Base-by-base conservation (phyloP, 768 basidiomycete species). In the Naematelia aurantialba region DNA sequence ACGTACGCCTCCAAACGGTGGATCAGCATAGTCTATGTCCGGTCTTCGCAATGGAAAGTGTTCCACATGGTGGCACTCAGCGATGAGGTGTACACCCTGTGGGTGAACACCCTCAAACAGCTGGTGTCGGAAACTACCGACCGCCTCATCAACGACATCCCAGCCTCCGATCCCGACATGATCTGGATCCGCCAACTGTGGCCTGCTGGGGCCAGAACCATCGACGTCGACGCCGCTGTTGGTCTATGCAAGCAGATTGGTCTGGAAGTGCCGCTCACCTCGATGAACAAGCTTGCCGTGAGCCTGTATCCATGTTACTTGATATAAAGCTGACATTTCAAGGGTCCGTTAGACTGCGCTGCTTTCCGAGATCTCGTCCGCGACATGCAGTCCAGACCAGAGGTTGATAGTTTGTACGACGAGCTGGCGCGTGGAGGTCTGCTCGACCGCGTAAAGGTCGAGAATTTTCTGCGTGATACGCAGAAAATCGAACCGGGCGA, bases 291-390 rank as follows among this genome's bases (percentile, higher is more conserved):
- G 34, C 34, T 39, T 39, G 34, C 34, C 34, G 34, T 39, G 34
- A 39, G 34, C 17, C 34, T 39, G 27, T n/a, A 19, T 19, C n/a
- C 17, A 8, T 39, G 47, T 27, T 21, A 53, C 45, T n/a, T 25
- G 45, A 29, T 45, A 55, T 44, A 25, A 50, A 5, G 46, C 42
- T 12, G 34, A 30, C 62, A 19, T n/a, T 27, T 27, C 5, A 45
- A 72, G 68, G 61, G 26, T 34, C 47, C 57, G 2, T 56, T 73
- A 1, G 65, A 70, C 56, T 52, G 91, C 68, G 62, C 80, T 1
- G 87, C 85, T 57, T 97, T 94, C 74, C 86, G 88, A 64, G 80
- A 78, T 12, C 91, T 98, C 61, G 87, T 93, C 62, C 88, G 87
- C 69, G 75, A 85, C 29, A 82, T 96, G 56, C 93, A 91, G 73